Conservation (phyloP, 345 rosid genomes). For the Barbarea vulgaris region DNA sequence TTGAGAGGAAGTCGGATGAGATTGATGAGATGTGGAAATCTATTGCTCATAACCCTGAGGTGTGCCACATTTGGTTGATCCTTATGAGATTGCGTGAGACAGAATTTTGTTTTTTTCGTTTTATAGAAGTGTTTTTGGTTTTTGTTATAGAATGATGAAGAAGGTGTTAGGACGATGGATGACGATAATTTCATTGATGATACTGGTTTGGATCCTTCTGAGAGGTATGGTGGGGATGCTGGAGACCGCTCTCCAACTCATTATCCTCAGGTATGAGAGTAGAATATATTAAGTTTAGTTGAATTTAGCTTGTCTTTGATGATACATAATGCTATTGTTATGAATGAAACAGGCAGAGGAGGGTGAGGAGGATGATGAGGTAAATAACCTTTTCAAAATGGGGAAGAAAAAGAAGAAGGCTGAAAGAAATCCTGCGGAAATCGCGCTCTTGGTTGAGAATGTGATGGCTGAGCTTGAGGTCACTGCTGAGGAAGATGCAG, state of each 20-base stretch:
- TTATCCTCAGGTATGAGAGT: conserved; percentile 35
- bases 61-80: conserved; percentile 28
- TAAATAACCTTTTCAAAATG: conserved; percentile 80
- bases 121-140: background rate
- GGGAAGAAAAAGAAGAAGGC: conserved; percentile 83
- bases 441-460: conserved; percentile 81
- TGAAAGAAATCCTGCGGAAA: conserved; percentile 92
- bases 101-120: background rate
- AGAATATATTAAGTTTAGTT: background rate
- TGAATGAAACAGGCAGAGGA: conserved; percentile 70
- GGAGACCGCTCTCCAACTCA: conserved; percentile 80
- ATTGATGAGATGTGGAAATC: conserved; percentile 97
- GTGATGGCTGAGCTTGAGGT: conserved; percentile 99
- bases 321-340: conserved; percentile 9
- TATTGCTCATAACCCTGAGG: conserved; percentile 91
- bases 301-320: conserved; percentile 1
- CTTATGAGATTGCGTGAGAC: conserved; percentile 15
- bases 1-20: conserved; percentile 55
- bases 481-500: conserved; percentile 92
- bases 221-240: conserved; percentile 69
- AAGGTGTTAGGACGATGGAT: conserved; percentile 78
- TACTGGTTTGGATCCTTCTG: conserved; percentile 82
- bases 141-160: conserved; percentile 76
- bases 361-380: conserved; percentile 87
- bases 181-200: conserved; percentile 96